Conservation (phyloP, 1,284 basidiomycete genomes). For the Sporisorium graminicola region DNA sequence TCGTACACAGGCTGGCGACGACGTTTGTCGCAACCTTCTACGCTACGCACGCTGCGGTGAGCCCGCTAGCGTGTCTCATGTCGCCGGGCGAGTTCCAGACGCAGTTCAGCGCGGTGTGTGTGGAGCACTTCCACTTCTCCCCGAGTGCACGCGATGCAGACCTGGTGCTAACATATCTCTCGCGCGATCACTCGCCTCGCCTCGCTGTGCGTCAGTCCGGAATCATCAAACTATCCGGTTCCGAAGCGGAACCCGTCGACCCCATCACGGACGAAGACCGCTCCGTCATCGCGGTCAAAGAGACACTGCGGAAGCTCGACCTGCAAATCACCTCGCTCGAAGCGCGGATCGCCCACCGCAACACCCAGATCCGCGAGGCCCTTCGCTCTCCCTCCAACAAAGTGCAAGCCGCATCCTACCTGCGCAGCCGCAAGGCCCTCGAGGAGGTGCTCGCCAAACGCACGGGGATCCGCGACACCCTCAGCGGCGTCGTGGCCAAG, state of each 20-base stretch:
- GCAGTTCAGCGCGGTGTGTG: slow-evolving; percentile 7
- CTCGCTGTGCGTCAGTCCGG: slow-evolving; percentile 79
- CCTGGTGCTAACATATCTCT: slow-evolving; percentile 81
- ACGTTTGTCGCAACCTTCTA: slow-evolving; percentile 28
- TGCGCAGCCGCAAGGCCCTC: slow-evolving; percentile 83
- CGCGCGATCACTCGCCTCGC: slow-evolving; percentile 77
- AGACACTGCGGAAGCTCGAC: slow-evolving; percentile 77
- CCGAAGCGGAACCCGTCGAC: not conserved
- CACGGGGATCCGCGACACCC: slow-evolving; percentile 78
- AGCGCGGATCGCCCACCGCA: slow-evolving; percentile 77
- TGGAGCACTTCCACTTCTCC: slow-evolving; percentile 26
- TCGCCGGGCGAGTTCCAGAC: slow-evolving; percentile 18
- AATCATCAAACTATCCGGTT: slow-evolving; percentile 48
- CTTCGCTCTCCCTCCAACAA: slow-evolving; percentile 78
- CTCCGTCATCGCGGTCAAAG: slow-evolving; percentile 81
- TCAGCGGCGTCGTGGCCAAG: slow-evolving; percentile 81
- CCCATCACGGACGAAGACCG: slow-evolving; percentile 78
- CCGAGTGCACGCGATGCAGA: slow-evolving; percentile 77
- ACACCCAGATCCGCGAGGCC: slow-evolving; percentile 76
- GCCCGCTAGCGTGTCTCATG: slow-evolving; percentile 37
- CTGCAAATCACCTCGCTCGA: slow-evolving; percentile 79
- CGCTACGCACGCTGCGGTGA: slow-evolving; percentile 26
- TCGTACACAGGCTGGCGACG: slow-evolving; percentile 73
- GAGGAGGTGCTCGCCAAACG: slow-evolving; percentile 83
- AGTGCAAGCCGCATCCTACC: slow-evolving; percentile 78